Evolutionary conservation across 23 red algal genomes (phyloP), one percentile per base, ranked within the genome.

Genomic region (Chondrus crispus): DNA sequence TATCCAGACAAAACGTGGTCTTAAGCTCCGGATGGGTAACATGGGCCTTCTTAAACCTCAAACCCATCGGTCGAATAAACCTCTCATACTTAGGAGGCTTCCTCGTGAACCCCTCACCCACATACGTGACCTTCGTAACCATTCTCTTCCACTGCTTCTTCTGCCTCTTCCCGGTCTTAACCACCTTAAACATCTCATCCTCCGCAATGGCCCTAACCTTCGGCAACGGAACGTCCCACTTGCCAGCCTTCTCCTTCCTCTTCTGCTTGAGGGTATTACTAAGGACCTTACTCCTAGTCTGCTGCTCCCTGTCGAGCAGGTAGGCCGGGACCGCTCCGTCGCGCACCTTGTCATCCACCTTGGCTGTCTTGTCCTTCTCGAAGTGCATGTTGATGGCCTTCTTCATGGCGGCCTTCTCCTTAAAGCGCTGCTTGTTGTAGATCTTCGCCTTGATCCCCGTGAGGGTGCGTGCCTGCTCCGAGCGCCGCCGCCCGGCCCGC

Each of bases 1-100:
- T 94, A 43, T 88, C 93, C 5, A 96, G 92, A 28, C 87, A 98
- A 83, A 98, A 98, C 13, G 97, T 98, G 18, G 94, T 93, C 82
- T 98, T 95, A 46, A 98, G 82, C 52, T 98, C 97, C 3, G 97
- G 97, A 74, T 98, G 97, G 20, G 97, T 98, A 37, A 98, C 97
- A 72, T 98, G 82, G n/a, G 97, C 97, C 70, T 95, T 93, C 29
- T 94, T 95, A 30, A 98, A 83, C 29, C 97, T 62, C 68, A 98
- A 74, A 37, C 85, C 97, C 93, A 93, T 96, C 24, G 97, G 97
- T 45, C 97, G 93, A 87, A 98, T 98, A 55, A 98, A 98, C 2
- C 97, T 84, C 84, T 98, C 97, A 68, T 98, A 98, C 41, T 98
- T 98, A 48, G 97, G 97, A 0, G 97, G 94, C 36, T 95, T 95